Base-by-base conservation (phyloP, 768 basidiomycete species). In the Lyophyllum atratum region DNA sequence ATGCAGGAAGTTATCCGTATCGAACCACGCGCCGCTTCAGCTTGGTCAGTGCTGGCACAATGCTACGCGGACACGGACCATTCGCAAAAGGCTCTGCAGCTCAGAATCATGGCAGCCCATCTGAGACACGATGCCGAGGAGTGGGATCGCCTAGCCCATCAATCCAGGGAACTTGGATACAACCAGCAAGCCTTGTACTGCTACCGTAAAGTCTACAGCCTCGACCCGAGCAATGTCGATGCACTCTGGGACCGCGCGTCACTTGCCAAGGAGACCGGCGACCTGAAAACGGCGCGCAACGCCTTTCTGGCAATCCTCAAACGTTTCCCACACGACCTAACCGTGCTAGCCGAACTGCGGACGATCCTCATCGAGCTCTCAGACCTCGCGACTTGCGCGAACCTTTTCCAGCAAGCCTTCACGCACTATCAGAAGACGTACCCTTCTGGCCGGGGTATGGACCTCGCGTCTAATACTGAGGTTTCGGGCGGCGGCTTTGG, bases 1-100 rank as follows among this genome's bases (percentile, higher is more conserved):
- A 91, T 95, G 84, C 87, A 89, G 67, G 93, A 98, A 67, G 92
- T 97, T 61, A 93, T 99, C 52, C 85, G 93, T 9, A 92, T 95
- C 54, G 96, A 99, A 68, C 93, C 95, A 2, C 84, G 90, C 17
- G 90, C 93, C 1, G 77, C 81, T 0, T 74, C 84, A 2, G 91
- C 94, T 1, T 99, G 95, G 95, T 84, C 86, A 8, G 92, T 94
- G 0, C 82, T 98, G 6, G 93, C 91, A 2, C 84, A 89, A 60
- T 92, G 92, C 64, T 89, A 93, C 66, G 82, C 85, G 31, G 92
- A 94, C 64, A 72, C 84, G 68, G 77, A 81, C 6, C 84, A 95
- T 56, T 68, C 70, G 2, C 79, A 89, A 50, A 90, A 88, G 59
- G 89, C 87, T 0, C 74, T 96, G 12, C 91, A 94, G 68, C 79